Percentiles rank a stretch among this genome's conserved stretches.
These are phyloP conservation scores for Obelidium mucronatum DNA, from an alignment of 192 early-diverging fungal species.

Conservation along the genomic window DNA sequence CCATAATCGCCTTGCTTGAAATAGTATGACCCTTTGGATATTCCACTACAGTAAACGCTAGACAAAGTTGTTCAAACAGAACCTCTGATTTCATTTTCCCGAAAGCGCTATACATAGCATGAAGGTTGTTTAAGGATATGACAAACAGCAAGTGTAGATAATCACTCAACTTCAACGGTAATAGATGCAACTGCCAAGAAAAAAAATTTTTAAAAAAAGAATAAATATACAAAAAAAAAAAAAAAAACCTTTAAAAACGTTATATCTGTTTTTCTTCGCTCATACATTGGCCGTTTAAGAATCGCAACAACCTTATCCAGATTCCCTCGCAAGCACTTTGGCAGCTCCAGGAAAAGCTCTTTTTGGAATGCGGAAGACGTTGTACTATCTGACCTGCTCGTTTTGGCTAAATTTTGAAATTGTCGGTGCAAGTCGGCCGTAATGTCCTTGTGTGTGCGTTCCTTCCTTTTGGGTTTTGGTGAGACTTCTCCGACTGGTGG, in stretches of 20 bases:
- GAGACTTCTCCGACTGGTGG: neutral
- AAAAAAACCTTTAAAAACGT: neutral
- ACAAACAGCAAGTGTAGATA: neutral
- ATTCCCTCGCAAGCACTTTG: neutral
- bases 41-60: neutral
- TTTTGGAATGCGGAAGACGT: neutral
- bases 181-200: neutral
- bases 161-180: neutral
- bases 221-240: too few species aligned
- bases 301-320: neutral
- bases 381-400: neutral
- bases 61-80: slow-evolving; percentile 22
- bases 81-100: slow-evolving; percentile 12
- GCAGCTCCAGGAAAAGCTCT: neutral
- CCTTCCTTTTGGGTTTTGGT: neutral
- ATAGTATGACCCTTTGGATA: neutral
- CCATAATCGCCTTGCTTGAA: slow-evolving; percentile 25
- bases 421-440: neutral
- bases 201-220: neutral
- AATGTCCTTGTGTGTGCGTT: neutral
- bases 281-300: neutral
- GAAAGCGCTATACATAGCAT: slow-evolving; percentile 9
- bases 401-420: neutral
- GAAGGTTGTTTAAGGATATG: neutral
- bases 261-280: neutral